phyloP scores from a whole-genome alignment of 345 rosid species.

The Salix caprea region DNA sequence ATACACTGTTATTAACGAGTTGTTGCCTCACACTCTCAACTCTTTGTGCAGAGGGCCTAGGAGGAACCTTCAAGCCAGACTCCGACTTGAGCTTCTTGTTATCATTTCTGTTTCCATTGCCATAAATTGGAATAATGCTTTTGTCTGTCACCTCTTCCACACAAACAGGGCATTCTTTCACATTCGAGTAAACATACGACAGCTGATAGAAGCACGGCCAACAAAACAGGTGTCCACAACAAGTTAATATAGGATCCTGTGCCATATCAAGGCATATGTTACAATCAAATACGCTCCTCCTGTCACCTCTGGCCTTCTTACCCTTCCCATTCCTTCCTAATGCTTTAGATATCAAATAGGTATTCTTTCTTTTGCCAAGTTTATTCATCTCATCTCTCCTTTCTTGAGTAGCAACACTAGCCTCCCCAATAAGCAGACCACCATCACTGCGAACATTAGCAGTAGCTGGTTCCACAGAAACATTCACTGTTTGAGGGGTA shows the following conservation, averaged over 20 bases:
- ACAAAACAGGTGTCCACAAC: slow-evolving; percentile 28
- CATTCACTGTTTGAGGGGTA: slow-evolving; percentile 8
- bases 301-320: slow-evolving; percentile 13
- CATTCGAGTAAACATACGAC: slow-evolving; percentile 12
- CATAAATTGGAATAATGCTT: slow-evolving; percentile 55
- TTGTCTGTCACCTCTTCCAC: slow-evolving; percentile 44
- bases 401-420: slow-evolving; percentile 22
- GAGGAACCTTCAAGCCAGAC: slow-evolving; percentile 41
- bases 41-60: slow-evolving; percentile 51
- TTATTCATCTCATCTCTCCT: slow-evolving; percentile 21
- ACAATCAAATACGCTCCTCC: slow-evolving; percentile 31
- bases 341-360: slow-evolving; percentile 40
- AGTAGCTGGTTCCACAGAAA: slow-evolving; percentile 17
- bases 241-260: slow-evolving; percentile 20
- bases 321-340: slow-evolving; percentile 30
- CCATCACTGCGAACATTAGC: slow-evolving; percentile 17
- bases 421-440: slow-evolving; percentile 4
- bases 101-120: slow-evolving; percentile 28
- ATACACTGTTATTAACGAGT: slow-evolving; percentile 25
- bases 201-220: slow-evolving; percentile 25
- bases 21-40: slow-evolving; percentile 49
- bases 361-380: slow-evolving; percentile 19
- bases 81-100: slow-evolving; percentile 24
- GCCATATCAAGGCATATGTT: slow-evolving; percentile 25
- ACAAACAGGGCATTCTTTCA: slow-evolving; percentile 36